Evolutionary conservation across 768 basidiomycete species (phyloP), one percentile per base, ranked within the genome.

Genomic region (Tylopilus balloui): DNA sequence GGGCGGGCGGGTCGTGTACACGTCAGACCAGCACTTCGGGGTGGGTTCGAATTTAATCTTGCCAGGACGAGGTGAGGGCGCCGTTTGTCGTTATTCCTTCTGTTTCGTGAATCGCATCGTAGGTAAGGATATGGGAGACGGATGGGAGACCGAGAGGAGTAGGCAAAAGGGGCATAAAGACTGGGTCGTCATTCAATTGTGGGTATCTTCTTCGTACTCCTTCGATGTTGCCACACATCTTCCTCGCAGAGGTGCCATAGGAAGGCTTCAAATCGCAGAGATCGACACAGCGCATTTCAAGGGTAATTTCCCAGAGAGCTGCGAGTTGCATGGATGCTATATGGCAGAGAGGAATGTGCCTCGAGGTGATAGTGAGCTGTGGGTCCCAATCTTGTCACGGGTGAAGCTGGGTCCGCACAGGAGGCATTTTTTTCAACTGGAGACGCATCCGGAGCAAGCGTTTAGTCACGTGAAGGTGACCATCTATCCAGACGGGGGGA

Each of bases 131-230:
- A 99, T 99, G 92, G 84, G 93, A 5, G 94, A 96, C 62, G 96
- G 96, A 4, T 99, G 96, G 96, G 96, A 99, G 70, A 98, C 95
- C 3, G 92, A 88, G 65, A 77, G 96, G 52, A 94, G 88, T 60
- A 77, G 90, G 45, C 74, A 71, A 36, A 77, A 78, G 46, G 91
- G 78, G 32, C 92, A 93, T 68, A 88, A 82, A 40, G 94, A 98
- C 59, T 97, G 92, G 89, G 89, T 80, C 5, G 78, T 97, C 50
- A 83, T 95, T 48, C 88, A 85, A 70, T 72, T 99, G 90, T 92
- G 62, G 65, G 50, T 0, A n/a, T 37, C 73, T 13, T 46, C 25
- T 45, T 47, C 25, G 45, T 4, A 24, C 45, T 36, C 15, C 21
- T 21, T 42, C 17, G 25, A 42, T 28, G 14, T 11, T 24, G 24